A percentile compares a stretch with the other conserved stretches of the same genome.
phyloP scores from a whole-genome alignment of 1,284 basidiomycete species.

The Boletus calvinii region DNA sequence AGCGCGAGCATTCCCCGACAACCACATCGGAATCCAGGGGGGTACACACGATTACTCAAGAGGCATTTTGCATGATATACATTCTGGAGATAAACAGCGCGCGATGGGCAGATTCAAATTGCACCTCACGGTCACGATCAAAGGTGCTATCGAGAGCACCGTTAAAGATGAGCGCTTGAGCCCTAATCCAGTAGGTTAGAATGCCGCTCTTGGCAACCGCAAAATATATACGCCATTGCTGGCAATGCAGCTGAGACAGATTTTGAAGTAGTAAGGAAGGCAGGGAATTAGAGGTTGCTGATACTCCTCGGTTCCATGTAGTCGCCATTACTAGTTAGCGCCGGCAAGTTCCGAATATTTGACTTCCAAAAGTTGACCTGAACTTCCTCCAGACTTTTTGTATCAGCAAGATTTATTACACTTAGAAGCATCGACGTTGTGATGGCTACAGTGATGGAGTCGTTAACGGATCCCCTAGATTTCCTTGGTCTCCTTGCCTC shows the following conservation, averaged over 20 bases:
- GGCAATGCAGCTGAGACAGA: conserved; percentile 17
- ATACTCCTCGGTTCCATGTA: conserved; percentile 21
- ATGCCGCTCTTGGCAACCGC: conserved; percentile 16
- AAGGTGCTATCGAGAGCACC: conserved; percentile 13
- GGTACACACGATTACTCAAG: background rate
- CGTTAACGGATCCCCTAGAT: conserved; percentile 5
- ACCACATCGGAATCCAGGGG: conserved; percentile 1
- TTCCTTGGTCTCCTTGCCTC: conserved; percentile 1
- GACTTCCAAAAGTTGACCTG: conserved; percentile 14
- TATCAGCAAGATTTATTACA: conserved; percentile 30
- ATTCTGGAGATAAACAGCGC: conserved; percentile 23
- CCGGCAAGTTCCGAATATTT: conserved; percentile 28
- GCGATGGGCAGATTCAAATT: conserved; percentile 21
- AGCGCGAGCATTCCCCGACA: conserved; percentile 1
- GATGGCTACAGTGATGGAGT: conserved; percentile 31
- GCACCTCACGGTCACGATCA: conserved; percentile 18
- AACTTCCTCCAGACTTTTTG: conserved; percentile 29
- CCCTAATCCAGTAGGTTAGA: conserved; percentile 6
- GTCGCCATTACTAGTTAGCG: conserved; percentile 10
- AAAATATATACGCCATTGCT: conserved; percentile 3
- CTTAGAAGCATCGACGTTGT: conserved; percentile 26
- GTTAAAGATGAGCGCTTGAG: conserved; percentile 4
- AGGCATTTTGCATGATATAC: conserved; percentile 5
- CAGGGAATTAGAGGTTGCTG: conserved; percentile 14
- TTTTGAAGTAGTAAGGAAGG: conserved; percentile 26